Evolutionary conservation across 2,329 filamentous ascomycete genomes (phyloP), one percentile per base, ranked within the genome.

Genomic region (Claviceps fusiformis): DNA sequence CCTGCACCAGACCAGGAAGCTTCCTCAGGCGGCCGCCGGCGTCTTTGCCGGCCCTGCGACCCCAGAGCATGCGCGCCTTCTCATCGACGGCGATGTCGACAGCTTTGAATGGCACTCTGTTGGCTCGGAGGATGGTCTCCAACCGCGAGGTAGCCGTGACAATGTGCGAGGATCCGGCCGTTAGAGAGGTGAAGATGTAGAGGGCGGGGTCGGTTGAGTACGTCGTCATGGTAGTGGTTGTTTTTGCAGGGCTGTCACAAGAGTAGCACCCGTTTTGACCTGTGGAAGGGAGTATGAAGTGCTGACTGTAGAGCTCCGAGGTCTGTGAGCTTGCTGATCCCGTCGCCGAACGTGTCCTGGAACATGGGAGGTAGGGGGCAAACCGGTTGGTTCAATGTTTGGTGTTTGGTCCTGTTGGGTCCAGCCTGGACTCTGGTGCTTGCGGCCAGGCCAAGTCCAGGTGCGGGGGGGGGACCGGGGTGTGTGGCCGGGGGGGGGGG

Each of bases 171-270:
- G 90, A 95, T 60, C 93, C 93, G 57, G 93, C 89, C 24, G 93
- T 97, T 55, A 98, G 79, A 54, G 92, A 97, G 58, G 93, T 97
- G 74, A 95, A 96, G 64, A 98, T 86, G 75, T 93, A 98, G 59
- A 98, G 83, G 33, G 85, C 77, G 51, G 85, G 80, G 68, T 89
- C 85, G 61, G 75, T 77, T 61, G 75, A 75, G 67, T 74, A 79
- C 54, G 75, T 71, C 50, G 68, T 67, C 65, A 71, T 71, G 58
- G 47, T 13, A 31, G 47, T 19, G 7, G 17, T 24, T 24, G 24
- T 24, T 24, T 49, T 13, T 17, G 15, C 45, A n/a, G 15, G 3
- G 15, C 46, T 29, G 13, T 24, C 24, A 2, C 24, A 24, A 24
- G 24, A 39, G 15, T 39, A 15, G 37, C 37, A 17, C 37, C 37